Base-by-base conservation (phyloP, 208 protist species). In the Leishmania tarentolae region DNA sequence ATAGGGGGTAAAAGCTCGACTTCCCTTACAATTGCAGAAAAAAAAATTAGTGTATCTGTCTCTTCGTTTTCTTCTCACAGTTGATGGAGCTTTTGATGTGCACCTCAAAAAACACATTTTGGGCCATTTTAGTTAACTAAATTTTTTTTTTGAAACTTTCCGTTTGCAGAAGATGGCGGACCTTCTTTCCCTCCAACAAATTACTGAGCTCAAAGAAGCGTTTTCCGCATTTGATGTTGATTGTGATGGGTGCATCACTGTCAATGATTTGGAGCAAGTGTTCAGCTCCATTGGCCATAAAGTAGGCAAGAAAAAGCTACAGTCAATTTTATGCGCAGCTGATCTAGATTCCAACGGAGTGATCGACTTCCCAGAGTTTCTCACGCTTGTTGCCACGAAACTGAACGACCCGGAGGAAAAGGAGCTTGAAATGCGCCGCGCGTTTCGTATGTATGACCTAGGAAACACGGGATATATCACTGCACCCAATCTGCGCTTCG, bases 171-270 rank as follows among this genome's bases (percentile, higher is more conserved):
- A 69, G 50, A 98, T 98, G 95, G 95, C 95, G 11, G 94, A 97
- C 85, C 88, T 99, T 46, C 88, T 99, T 44, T 97, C 99, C 2
- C 92, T 99, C 75, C 98, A 99, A 87, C 99, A 99, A 91, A 99
- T 99, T 70, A 98, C 98, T 21, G 99, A 99, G 91, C 99, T 99
- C 85, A 99, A 99, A 91, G 99, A 99, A 86, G 99, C 99, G 2
- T 99, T 99, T 94, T 97, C 98, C 61, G 92, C 99, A 19, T 99
- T 99, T 88, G 99, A 99, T 86, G 99, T 96, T 77, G 98, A 99
- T 83, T 96, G 98, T 75, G 99, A 99, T 95, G 99, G 99, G 40
- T 97, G 89, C 69, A 99, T 99, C 87, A 99, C 98, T 0, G 97
- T 99, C 7, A 99, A 99, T 53, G 99, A 99, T 90, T 90, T 99